These are phyloP conservation scores for Colletotrichum simmondsii DNA, from an alignment of 2,329 filamentous ascomycete genomes.

Conservation along the genomic window DNA sequence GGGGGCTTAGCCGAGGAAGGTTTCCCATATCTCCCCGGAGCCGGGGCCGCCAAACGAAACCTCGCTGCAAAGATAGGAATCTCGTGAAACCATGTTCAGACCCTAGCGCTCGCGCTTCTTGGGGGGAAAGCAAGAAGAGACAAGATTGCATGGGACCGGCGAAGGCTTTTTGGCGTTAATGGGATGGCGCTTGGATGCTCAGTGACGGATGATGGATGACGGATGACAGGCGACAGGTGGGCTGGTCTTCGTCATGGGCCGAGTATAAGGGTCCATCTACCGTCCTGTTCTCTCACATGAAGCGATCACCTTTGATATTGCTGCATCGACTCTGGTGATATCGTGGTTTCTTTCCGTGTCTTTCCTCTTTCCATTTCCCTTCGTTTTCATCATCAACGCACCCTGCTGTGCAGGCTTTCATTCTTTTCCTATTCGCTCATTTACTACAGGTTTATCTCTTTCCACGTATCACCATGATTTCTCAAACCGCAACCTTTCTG, in stretches of 20 bases:
- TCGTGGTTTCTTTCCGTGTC: slow-evolving; percentile 33
- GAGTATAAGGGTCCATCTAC: slow-evolving; percentile 27
- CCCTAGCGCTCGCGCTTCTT: slow-evolving; percentile 15
- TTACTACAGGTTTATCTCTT: neutral
- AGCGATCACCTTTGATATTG: neutral
- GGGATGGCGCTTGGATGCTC: slow-evolving; percentile 27
- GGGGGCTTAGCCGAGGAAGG: neutral
- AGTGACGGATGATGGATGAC: slow-evolving; percentile 4
- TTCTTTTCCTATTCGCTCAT: slow-evolving; percentile 31
- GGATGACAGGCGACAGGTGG: neutral
- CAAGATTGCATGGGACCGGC: neutral
- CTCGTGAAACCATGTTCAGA: slow-evolving; percentile 33
- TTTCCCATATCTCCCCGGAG: neutral
- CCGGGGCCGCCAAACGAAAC: slow-evolving; percentile 14
- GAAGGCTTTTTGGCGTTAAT: slow-evolving; percentile 1
- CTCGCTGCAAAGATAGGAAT: slow-evolving; percentile 18
- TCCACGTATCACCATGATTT: slow-evolving; percentile 35
- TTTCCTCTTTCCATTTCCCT: slow-evolving; percentile 34
- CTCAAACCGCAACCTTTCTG: slow-evolving; percentile 39
- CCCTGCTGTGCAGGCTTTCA: slow-evolving; percentile 45
- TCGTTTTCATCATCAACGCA: slow-evolving; percentile 29
- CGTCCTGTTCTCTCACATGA: neutral
- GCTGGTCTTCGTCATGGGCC: neutral
- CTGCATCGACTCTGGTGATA: slow-evolving; percentile 27
- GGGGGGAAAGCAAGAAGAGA: neutral